Percentiles rank a stretch among this genome's conserved stretches.
Evolutionary conservation across 352 stramenopile species (phyloP).

Genomic region (Poterioochromonas sp.): DNA sequence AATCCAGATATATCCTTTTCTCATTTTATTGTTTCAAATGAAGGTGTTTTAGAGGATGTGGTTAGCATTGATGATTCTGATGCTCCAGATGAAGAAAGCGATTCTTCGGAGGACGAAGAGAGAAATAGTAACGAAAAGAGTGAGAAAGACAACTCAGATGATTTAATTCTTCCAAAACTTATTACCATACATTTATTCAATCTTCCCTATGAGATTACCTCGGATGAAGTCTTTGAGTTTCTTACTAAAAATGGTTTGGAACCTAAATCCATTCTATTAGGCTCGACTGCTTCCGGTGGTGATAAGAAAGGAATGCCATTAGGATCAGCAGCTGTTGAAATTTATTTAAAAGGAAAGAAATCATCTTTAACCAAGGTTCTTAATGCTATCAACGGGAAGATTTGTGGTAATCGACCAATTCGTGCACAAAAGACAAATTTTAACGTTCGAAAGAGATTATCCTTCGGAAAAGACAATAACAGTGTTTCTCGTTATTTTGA

Average conservation of each 20-base stretch:
- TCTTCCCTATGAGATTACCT: background rate
- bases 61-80: background rate
- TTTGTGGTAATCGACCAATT: background rate
- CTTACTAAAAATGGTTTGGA: background rate
- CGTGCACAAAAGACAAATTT: background rate
- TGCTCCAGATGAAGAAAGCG: background rate
- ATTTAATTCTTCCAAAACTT: background rate
- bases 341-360: background rate
- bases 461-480: background rate
- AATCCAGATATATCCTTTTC: background rate
- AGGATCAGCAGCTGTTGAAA: background rate
- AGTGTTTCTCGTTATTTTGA: conserved; percentile 9
- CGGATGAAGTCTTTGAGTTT: background rate
- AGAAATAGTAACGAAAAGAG: background rate
- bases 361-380: background rate
- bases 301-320: background rate
- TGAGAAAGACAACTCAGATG: background rate
- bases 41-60: background rate
- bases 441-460: background rate
- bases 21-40: background rate
- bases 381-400: background rate
- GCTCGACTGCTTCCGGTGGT: background rate
- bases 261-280: background rate
- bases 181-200: background rate
- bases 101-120: too few species aligned